Conservation (phyloP, 2,329 filamentous ascomycete genomes). For the Pseudofabraea citricarpa region DNA sequence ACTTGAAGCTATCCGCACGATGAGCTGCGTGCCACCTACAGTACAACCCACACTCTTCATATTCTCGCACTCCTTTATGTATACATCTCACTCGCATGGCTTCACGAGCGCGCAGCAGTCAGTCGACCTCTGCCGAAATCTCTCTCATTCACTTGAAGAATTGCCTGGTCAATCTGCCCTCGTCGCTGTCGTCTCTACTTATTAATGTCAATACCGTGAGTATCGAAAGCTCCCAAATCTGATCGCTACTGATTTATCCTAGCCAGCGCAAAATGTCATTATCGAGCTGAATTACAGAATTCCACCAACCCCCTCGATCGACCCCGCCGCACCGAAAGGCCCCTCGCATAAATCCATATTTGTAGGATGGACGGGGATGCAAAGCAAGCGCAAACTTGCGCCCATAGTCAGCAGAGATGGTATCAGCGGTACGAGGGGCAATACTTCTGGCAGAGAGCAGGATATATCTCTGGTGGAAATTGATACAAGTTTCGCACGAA, state of each 20-base stretch:
- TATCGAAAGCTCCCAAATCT: too few relatives aligned
- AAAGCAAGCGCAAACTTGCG: constrained; percentile 77
- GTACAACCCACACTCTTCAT: too few relatives aligned
- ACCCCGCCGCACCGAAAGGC: constrained; percentile 39
- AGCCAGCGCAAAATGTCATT: constrained; percentile 93
- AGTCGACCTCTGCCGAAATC: constrained; percentile 73
- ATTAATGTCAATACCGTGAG: constrained; percentile 86
- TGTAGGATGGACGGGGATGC: constrained; percentile 96
- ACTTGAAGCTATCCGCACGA: too few relatives aligned
- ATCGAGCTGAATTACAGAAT: constrained; percentile 81
- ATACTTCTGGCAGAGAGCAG: constrained; percentile 61
- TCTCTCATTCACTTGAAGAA: constrained; percentile 85
- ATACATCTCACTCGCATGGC: constrained; percentile 18
- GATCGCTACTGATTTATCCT: constrained; percentile 8
- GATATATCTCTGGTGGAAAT: constrained; percentile 78
- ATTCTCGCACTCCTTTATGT: constrained; percentile 1
- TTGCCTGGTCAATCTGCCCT: constrained; percentile 89
- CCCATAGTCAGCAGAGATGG: constrained; percentile 72
- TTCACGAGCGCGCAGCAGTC: constrained; percentile 39
- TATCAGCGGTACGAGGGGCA: constrained; percentile 53
- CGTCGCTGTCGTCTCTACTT: constrained; percentile 76
- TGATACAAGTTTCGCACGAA: constrained; percentile 75
- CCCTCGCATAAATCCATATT: constrained; percentile 67
- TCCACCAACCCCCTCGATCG: constrained; percentile 41
- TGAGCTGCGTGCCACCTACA: too few relatives aligned